Conservation (phyloP, 2,329 filamentous ascomycete genomes). For the Stachybotrys elegans region DNA sequence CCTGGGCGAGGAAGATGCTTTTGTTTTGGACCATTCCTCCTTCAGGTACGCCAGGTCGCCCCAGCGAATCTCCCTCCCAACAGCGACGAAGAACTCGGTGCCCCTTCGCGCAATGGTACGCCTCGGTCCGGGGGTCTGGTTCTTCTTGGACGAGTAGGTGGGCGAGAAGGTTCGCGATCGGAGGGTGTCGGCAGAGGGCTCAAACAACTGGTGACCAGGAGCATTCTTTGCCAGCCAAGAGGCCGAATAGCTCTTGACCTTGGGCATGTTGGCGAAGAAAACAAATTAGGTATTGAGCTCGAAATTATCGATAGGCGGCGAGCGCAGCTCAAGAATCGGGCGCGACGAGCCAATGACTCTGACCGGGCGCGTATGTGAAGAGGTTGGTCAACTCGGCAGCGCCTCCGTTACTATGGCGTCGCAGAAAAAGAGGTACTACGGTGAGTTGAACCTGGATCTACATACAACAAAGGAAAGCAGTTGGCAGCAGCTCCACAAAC, state of each 20-base stretch:
- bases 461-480: too few species aligned
- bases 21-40: constrained; percentile 40
- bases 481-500: too few species aligned
- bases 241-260: constrained; percentile 79
- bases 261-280: constrained; percentile 63
- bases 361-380: too few species aligned
- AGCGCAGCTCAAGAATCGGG: too few species aligned
- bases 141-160: constrained; percentile 38
- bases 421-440: too few species aligned
- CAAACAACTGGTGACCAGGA: constrained; percentile 75
- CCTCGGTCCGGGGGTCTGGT: constrained; percentile 42
- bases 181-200: constrained; percentile 34
- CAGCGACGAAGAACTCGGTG: constrained; percentile 83
- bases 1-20: constrained; percentile 25
- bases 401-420: too few species aligned
- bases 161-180: constrained; percentile 33
- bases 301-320: too few species aligned
- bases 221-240: constrained; percentile 77
- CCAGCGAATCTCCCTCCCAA: constrained; percentile 89
- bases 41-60: constrained; percentile 78
- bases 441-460: too few species aligned
- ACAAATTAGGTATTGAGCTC: too few species aligned
- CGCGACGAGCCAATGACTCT: too few species aligned
- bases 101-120: constrained; percentile 74
- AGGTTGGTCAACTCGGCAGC: too few species aligned